phyloP scores from a whole-genome alignment of 306 rosid species.

The Ammopiptanthus mongolicus region DNA sequence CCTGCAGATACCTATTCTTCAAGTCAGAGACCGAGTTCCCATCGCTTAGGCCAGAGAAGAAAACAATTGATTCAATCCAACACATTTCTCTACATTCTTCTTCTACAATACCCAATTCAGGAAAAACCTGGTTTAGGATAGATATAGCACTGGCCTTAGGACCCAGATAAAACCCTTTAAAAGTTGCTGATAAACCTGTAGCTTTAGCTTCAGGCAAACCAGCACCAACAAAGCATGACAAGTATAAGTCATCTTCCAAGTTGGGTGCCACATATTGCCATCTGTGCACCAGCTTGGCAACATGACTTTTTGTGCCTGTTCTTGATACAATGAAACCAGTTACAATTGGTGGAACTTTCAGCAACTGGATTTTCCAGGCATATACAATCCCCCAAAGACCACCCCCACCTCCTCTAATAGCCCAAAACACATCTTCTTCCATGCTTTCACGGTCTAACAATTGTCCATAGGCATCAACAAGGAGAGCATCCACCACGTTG shows the following conservation, averaged over 20 bases:
- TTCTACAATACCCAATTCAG: conserved; percentile 39
- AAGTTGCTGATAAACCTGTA: conserved; percentile 43
- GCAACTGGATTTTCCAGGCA: conserved; percentile 68
- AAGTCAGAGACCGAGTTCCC: conserved; percentile 43
- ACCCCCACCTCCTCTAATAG: conserved; percentile 83
- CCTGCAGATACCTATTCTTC: conserved; percentile 39
- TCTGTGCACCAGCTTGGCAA: conserved; percentile 43
- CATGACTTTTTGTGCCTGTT: conserved; percentile 34
- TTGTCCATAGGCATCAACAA: conserved; percentile 49
- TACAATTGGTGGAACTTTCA: conserved; percentile 49
- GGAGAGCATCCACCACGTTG: conserved; percentile 59
- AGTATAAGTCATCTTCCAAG: conserved; percentile 47
- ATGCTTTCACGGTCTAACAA: conserved; percentile 42
- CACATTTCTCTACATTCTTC: conserved; percentile 65
- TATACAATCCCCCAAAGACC: conserved; percentile 69
- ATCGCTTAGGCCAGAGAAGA: conserved; percentile 51
- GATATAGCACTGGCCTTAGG: conserved; percentile 29
- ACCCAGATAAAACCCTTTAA: conserved; percentile 56
- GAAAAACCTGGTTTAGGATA: conserved; percentile 34
- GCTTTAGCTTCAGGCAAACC: conserved; percentile 47
- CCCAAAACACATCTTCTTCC: conserved; percentile 95
- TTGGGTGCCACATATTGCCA: conserved; percentile 72
- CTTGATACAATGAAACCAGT: conserved; percentile 45
- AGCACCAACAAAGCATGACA: conserved; percentile 66
- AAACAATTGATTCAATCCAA: conserved; percentile 67